Conservation (phyloP, 2,329 filamentous ascomycete genomes). For the Aspergillus novoparasiticus region DNA sequence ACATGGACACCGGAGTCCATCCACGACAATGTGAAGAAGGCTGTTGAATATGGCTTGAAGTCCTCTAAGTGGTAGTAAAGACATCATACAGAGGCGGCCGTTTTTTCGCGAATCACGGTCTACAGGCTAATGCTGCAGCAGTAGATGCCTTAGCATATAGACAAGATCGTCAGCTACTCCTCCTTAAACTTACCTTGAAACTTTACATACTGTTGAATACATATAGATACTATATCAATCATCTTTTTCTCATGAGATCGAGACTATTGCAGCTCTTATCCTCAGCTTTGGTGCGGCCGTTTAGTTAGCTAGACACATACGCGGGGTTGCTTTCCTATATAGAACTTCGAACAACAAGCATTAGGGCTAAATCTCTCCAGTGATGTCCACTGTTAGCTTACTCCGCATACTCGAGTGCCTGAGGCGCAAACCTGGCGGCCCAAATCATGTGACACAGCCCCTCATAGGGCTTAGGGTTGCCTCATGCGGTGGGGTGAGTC, state of each 20-base stretch:
- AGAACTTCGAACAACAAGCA: neutral
- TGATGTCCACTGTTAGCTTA: too few species aligned
- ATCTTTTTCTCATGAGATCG: neutral
- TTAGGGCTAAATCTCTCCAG: too few species aligned
- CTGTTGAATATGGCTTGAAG: slow-evolving; percentile 74
- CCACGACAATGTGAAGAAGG: slow-evolving; percentile 73
- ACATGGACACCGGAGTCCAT: slow-evolving; percentile 65
- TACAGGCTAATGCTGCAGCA: neutral
- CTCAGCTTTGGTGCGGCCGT: neutral
- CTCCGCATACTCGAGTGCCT: neutral
- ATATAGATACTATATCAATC: neutral
- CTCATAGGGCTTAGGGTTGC: slow-evolving; percentile 40
- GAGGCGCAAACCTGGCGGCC: neutral
- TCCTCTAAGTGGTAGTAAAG: slow-evolving; percentile 46
- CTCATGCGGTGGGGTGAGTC: slow-evolving; percentile 35
- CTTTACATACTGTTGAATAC: neutral
- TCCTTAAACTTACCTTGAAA: neutral
- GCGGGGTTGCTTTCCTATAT: neutral
- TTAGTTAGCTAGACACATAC: neutral
- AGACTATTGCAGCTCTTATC: neutral
- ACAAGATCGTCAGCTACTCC: neutral
- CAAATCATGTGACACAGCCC: slow-evolving; percentile 18
- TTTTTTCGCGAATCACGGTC: too few species aligned
- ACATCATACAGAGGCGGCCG: neutral
- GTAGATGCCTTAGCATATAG: neutral